Conservation (phyloP, 2,329 filamentous ascomycete species). For the Colletotrichum camelliae region DNA sequence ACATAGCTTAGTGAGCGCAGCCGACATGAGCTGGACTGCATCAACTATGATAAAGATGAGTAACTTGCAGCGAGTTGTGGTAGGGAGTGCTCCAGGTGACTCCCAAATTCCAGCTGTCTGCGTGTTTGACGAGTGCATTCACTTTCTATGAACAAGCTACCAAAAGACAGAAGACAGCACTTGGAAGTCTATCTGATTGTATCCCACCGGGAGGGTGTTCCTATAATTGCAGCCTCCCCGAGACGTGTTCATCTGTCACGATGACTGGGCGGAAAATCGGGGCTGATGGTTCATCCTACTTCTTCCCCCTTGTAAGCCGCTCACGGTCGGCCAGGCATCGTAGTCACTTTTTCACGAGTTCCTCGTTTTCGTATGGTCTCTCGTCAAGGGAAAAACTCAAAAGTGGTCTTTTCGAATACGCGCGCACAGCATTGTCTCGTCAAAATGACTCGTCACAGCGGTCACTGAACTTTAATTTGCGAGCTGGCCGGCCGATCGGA, state of each 20-base stretch:
- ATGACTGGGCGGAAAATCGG: not conserved
- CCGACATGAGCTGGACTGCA: not conserved
- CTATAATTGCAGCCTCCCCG: not conserved
- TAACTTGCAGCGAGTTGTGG: not conserved
- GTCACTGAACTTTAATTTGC: not conserved
- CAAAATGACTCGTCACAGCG: not conserved
- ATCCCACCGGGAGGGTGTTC: not conserved
- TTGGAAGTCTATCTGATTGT: not conserved
- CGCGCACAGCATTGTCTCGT: not conserved
- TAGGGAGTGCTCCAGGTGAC: not conserved
- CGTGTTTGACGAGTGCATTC: not conserved
- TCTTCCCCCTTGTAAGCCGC: not conserved
- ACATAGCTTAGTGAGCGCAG: not conserved
- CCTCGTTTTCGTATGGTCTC: not conserved
- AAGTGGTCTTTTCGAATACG: not conserved
- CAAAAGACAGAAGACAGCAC: not conserved
- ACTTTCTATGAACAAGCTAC: not conserved
- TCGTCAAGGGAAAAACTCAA: not conserved
- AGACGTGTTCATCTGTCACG: not conserved
- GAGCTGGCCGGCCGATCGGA: not conserved
- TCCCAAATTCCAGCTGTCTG: not conserved
- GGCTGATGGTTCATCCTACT: not conserved
- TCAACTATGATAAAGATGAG: not conserved
- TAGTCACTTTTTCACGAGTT: not conserved
- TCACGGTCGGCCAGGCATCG: not conserved